A percentile compares a stretch with the other conserved stretches of the same genome.
Conservation (phyloP, 73 alveolate genomes). For the Uronychia binucleata region DNA sequence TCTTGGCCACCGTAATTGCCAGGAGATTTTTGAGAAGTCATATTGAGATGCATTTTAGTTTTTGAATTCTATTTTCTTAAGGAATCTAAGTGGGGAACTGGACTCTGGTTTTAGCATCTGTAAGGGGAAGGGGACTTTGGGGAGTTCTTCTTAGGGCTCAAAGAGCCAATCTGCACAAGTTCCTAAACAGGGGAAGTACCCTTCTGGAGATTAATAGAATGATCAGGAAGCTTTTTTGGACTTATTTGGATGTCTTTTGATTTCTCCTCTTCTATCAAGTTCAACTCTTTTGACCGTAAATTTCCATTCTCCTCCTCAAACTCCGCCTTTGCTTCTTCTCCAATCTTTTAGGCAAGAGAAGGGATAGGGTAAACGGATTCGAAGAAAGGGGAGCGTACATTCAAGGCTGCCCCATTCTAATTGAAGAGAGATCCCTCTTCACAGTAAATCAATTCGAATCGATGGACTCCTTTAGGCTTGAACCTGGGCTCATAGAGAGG, state of each 20-base stretch:
- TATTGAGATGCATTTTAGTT: too few species aligned
- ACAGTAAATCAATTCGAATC: constrained; percentile 50
- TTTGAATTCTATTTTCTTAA: background rate
- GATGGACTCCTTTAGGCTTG: constrained; percentile 15
- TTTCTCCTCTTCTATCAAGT: too few species aligned
- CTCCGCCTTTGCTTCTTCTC: constrained; percentile 3
- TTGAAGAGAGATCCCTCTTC: constrained; percentile 18
- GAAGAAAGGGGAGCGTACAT: constrained; percentile 20
- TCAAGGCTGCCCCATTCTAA: constrained; percentile 28
- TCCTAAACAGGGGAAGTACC: too few species aligned
- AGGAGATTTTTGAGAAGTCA: too few species aligned
- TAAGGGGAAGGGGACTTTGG: too few species aligned
- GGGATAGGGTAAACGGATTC: constrained; percentile 36
- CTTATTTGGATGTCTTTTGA: too few species aligned
- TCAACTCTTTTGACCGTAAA: background rate
- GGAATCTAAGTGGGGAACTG: background rate
- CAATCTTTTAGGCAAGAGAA: constrained; percentile 5
- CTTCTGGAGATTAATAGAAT: too few species aligned
- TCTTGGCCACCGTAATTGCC: too few species aligned
- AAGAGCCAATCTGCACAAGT: too few species aligned
- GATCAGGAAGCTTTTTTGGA: too few species aligned
- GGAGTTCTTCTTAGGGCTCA: too few species aligned
- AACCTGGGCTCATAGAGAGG: constrained; percentile 30
- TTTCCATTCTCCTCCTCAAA: background rate
- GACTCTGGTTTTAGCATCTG: too few species aligned